Base-by-base conservation (phyloP, 371 early-diverging fungal species). In the Circinella minor region DNA sequence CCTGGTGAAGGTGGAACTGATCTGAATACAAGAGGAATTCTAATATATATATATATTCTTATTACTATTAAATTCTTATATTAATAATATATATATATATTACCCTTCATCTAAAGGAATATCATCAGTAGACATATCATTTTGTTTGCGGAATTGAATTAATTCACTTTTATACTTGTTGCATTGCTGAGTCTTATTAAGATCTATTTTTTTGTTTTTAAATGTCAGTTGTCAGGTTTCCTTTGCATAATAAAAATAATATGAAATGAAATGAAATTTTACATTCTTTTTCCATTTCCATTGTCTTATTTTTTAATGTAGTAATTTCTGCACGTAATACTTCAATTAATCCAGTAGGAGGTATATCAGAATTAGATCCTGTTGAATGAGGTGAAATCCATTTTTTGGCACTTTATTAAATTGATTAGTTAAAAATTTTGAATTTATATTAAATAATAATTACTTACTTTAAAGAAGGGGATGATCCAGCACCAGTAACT, bases 211-310 rank as follows among this genome's bases (percentile, higher is more conserved):
- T 27, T 27, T 1, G 27, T 0, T 0, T 27, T 27, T 27, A 2
- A 27, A 27, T 0, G 27, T 27, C 27, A 27, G 27, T 27, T 27
- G 27, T 27, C 27, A 27, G 2, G 27, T 27, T 27, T 27, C 27
- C 2, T 34, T 10, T 55, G 36, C 57, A 43, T 34, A 27, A 43
- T 3, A 47, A 9, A 6, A 27, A 11, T 47, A 47, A 9, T 51
- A 43, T 9, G 3, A 43, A 43, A 2, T 9, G 43, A 13, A 13
- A 5, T 51, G 5, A 13, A 20, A 51, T 8, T 80, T 71, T 85
- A 88, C 91, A 88, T 83, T 94, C 94, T 71, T 89, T 89, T 73
- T 92, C 92, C 70, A 92, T 86, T 55, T 92, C 92, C 14, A 83
- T 77, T 27, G 91, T 74, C 37, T 86, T 87, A 18, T 81, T 80